These are phyloP conservation scores for Spergularia bocconei DNA, from an alignment of 148 eudicot species.

Conservation along the genomic window DNA sequence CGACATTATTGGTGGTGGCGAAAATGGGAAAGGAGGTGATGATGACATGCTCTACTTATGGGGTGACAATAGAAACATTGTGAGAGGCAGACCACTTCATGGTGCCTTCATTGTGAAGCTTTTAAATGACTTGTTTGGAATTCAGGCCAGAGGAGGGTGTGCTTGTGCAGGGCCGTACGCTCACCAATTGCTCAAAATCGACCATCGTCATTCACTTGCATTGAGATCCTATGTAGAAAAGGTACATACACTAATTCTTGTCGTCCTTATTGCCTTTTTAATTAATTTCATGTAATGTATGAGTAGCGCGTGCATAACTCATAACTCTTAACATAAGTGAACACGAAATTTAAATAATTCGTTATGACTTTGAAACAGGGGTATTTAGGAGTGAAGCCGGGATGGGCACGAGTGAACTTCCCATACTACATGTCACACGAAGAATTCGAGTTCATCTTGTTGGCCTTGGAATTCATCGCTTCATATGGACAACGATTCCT, in stretches of 20 bases:
- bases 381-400: slow-evolving; percentile 51
- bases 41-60: neutral
- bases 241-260: slow-evolving; percentile 23
- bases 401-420: slow-evolving; percentile 61
- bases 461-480: slow-evolving; percentile 58
- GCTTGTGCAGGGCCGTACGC: slow-evolving; percentile 71
- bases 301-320: neutral
- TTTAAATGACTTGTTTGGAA: slow-evolving; percentile 59
- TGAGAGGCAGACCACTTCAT: slow-evolving; percentile 41
- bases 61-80: slow-evolving; percentile 1
- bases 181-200: slow-evolving; percentile 46
- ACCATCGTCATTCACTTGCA: slow-evolving; percentile 39
- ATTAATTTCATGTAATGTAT: too few species aligned
- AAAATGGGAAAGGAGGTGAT: too few species aligned
- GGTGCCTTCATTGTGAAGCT: slow-evolving; percentile 56
- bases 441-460: slow-evolving; percentile 62
- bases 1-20: neutral
- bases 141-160: slow-evolving; percentile 71
- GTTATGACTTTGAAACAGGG: slow-evolving; percentile 26
- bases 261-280: too few species aligned
- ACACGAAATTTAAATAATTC: too few species aligned
- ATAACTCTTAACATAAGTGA: too few species aligned
- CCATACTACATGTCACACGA: slow-evolving; percentile 59
- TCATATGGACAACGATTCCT: slow-evolving; percentile 59
- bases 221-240: slow-evolving; percentile 35